Evolutionary conservation across 2,329 filamentous ascomycete genomes (phyloP), one percentile per base, ranked within the genome.

Genomic region (Colletotrichum spaethianum): DNA sequence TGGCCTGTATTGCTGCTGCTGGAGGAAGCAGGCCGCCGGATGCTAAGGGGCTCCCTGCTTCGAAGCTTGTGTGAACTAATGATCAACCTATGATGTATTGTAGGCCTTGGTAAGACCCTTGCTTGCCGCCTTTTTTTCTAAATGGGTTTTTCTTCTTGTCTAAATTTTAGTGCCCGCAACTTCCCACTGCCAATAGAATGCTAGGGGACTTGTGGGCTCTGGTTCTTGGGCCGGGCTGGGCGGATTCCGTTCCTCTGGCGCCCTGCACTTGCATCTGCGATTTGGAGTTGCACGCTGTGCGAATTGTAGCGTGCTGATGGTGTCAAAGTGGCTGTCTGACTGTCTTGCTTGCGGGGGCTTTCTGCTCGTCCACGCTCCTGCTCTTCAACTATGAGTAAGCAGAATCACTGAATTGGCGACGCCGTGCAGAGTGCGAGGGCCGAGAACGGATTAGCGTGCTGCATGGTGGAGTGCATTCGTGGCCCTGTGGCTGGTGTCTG

Each of bases 51-150:
- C 23, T 70, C 26, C 56, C 23, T 40, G 44, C 55, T 8, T 36
- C 20, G 42, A 26, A 36, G 42, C 56, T 56, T 57, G 14, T 23
- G 57, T 36, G 26, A 38, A 26, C 65, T 31, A n/a, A 38, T 68
- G 69, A 72, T 53, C 69, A 36, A 48, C 53, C 59, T 57, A 72
- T 72, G 70, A 72, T 72, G 69, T 69, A 69, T 42, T 63, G 46
- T 14, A 48, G 42, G 64, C 33, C 57, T 68, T 68, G 57, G 42
- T 57, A 50, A 52, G 42, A 57, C 57, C 69, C 65, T 63, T 68
- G 69, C 57, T 42, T 40, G 69, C 12, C 57, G 42, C 62, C 23
- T 63, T 53, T 52, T n/a, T n/a, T n/a, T n/a, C n/a, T 28, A 31
- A 44, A 42, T 44, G 56, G 56, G 38, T 11, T 5, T 26, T 42